Base-by-base conservation (phyloP, 2,329 filamentous ascomycete genomes). In the Colletotrichum liriopes region DNA sequence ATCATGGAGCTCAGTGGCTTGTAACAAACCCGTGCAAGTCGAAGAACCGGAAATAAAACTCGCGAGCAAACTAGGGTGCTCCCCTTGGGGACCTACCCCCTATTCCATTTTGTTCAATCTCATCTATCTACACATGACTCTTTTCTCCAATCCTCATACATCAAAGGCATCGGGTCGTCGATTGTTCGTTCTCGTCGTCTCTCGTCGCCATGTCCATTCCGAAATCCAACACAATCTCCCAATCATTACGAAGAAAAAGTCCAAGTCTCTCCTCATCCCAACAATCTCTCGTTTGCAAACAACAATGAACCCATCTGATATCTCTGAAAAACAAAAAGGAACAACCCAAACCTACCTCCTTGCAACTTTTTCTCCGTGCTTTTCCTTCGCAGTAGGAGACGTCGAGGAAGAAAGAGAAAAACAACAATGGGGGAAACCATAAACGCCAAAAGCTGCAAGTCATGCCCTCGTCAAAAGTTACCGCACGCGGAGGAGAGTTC, bases 361-460 rank as follows among this genome's bases (percentile, higher is more conserved):
- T 54, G 39, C 61, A 64, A 55, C 61, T 45, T 43, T 62, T 45
- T 16, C 20, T 60, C 18, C 56, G 6, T 47, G 16, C 39, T 45
- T 39, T 60, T 18, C 5, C 16, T 55, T 23, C 32, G 32, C 45
- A 20, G 18, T 41, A 32, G 35, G 35, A 63, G 26, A 64, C 41
- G 39, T 58, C 11, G 20, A 26, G 49, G 47, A 37, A 35, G 35
- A 41, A 43, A n/a, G 29, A 16, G 3, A 11, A 41, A 23, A 55
- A 32, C 26, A 23, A 12, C 37, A 41, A 43, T 11, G 37, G 9
- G 5, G 6, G n/a, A 37, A 37, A 8, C 39, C 49, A 32, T 37
- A 55, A 70, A 70, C 67, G 54, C 67, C 67, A 65, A 70, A 65
- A 68, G 67, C 55, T 66, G 55, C 61, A 66, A 69, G 51, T 47